Base-by-base conservation (phyloP, 2,329 filamentous ascomycete species). In the Cercospora zeae-maydis region DNA sequence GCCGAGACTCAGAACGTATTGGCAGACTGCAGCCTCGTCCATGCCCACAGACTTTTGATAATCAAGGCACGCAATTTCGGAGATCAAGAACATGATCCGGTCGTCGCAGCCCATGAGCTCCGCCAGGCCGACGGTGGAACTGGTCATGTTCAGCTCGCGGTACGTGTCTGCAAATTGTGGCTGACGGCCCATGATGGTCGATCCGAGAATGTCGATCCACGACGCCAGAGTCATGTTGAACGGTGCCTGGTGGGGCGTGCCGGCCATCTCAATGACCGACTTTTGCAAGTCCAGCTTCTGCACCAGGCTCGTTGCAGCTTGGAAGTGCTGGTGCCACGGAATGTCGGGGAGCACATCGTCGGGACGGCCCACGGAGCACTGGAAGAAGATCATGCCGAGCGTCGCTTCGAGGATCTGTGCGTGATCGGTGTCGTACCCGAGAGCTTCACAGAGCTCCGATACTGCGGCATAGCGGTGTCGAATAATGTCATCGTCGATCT, bases 21-120 rank as follows among this genome's bases (percentile, higher is more conserved):
- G 86, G 84, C 93, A 97, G 49, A 98, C 86, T 56, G 87, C 86
- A 67, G 95, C 88, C 73, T 95, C 88, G 70, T 96, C 90, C 70
- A 95, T 92, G 70, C 90, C 90, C 64, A 90, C 86, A 39, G 82
- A 80, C 82, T 95, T 96, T 67, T 97, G 85, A 3, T 91, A 90
- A 76, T 98, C 95, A 58, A 99, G 86, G 77, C 95, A 98, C 59
- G 93, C 91, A 71, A 98, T 96, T 79, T 99, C 95, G 1, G 92
- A 96, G 75, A 99, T 96, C 71, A 98, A 83, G 77, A 96, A 98
- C 92, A 99, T 97, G 78, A 98, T 90, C 21, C 88, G 87, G 78
- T 99, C 95, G 67, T 98, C 93, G 77, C 95, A 98, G 70, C 95
- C 95, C 93, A 98, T 98, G 57, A 98, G 84, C 80, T 96, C 92